Evolutionary conservation across 345 rosid genomes (phyloP), one percentile per base, ranked within the genome.

Genomic region (Populus tremula): DNA sequence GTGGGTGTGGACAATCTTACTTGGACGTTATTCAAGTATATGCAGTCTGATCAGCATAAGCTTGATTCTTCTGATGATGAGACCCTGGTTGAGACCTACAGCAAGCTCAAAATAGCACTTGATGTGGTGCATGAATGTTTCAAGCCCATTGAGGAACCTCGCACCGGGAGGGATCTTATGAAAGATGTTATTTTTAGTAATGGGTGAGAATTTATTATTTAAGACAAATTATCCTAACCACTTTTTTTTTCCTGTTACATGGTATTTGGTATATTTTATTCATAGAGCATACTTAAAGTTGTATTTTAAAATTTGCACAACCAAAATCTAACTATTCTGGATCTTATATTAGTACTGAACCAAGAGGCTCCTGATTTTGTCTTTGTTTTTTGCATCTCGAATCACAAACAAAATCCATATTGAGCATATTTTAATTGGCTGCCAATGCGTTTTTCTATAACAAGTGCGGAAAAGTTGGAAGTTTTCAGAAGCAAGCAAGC

Each of bases 51-150:
- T 61, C 54, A n/a, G 64, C 45, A n/a, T 64, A 82, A 75, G 50
- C 80, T 66, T 79, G 83, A 76, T 36, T 74, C 80, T 76, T 79
- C 71, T 65, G 82, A 85, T 68, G 59, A 78, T 45, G 92, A 89
- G 78, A 78, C 80, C 45, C 79, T 80, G 72, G 82, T 82, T 59
- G 92, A 91, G 79, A 86, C 68, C 76, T 84, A 86, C 68, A 83
- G 89, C 84, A 95, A 81, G 87, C 90, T 95, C 59, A 88, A 72
- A 79, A 81, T 93, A 63, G 96, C 98, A 21, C 89, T 91, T 66
- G 86, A 79, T 21, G 91, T 93, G 77, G 88, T 95, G 95, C 99
- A 93, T 50, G 97, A 95, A 81, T 91, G 97, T 81, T 95, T 95
- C 29, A 90, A 95, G 85, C 87, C 87, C 17, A 82, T 93, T 25